Base-by-base conservation (phyloP, 2,329 filamentous ascomycete species). In the Aspergillus amoenus region DNA sequence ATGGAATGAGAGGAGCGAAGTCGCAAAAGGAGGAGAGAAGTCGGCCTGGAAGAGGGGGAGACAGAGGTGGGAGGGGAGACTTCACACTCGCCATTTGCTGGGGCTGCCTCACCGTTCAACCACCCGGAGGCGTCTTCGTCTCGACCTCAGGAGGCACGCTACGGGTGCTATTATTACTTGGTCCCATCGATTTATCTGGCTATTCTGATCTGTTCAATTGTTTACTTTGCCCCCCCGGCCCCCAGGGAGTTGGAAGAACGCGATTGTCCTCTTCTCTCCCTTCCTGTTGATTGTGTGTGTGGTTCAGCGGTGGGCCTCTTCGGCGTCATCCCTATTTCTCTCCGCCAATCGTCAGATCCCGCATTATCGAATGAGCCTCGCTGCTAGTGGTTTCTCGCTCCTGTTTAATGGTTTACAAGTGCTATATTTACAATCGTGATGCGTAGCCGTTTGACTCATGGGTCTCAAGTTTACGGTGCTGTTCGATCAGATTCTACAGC, bases 241-340 rank as follows among this genome's bases (percentile, higher is more conserved):
- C 9, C 13, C 7, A 39, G 5, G n/a, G 32, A 24, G 12, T 9
- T 39, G 17, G n/a, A 45, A 27, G 37, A 42, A 52, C 30, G 18
- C 27, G 43, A 37, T 32, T 44, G 45, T 44, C 47, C 46, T 52
- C 55, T 45, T 52, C 22, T 43, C 34, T 40, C 32, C 24, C 40
- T 42, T 55, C 49, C 41, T 52, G 44, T 50, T 43, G 37, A 60
- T 34, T 61, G 69, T 72, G 66, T 70, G 66, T 73, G 70, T 73
- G 72, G 71, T 71, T 74, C 71, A 67, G 71, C 71, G 66, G 71
- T 73, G 72, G 71, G 70, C 70, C 70, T 55, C 37, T 60, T 63
- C 64, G 67, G 67, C 70, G 70, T 72, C 70, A 73, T 72, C 70
- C 69, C 66, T 70, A 69, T 70, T 68, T 66, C 63, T 55, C 65